Conservation (phyloP, 23 red algal species). For the Chondrus crispus region DNA sequence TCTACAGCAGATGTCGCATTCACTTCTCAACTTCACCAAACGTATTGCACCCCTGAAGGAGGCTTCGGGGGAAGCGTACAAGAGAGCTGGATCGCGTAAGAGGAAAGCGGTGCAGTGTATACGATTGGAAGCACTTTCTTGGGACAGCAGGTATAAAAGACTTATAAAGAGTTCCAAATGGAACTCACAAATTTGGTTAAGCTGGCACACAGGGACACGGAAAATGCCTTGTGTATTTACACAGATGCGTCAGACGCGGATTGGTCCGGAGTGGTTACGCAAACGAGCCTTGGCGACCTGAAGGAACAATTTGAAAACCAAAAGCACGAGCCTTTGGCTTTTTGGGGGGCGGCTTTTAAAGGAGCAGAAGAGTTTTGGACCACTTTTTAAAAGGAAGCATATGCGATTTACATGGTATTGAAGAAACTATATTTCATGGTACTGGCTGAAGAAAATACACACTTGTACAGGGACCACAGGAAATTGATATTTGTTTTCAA, state of each 20-base stretch:
- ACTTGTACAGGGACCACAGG: not conserved
- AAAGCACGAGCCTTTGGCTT: not conserved
- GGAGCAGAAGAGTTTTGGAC: not conserved
- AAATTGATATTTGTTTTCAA: conserved; percentile 15
- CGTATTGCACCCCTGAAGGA: too few species aligned
- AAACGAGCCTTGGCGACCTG: not conserved
- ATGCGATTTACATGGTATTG: not conserved
- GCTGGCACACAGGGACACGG: not conserved
- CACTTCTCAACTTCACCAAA: too few species aligned
- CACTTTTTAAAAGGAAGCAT: not conserved
- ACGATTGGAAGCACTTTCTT: not conserved
- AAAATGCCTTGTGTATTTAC: not conserved
- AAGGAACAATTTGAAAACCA: not conserved
- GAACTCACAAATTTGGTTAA: not conserved
- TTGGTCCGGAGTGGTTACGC: not conserved
- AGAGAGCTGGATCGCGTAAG: not conserved
- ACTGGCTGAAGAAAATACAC: not conserved
- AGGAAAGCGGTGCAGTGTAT: not conserved
- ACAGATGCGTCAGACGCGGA: not conserved
- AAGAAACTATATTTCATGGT: not conserved
- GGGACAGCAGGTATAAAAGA: not conserved
- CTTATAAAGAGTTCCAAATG: not conserved
- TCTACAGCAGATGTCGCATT: not conserved
- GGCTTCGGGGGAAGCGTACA: too few species aligned
- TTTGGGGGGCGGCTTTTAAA: not conserved